Evolutionary conservation across 2,329 filamentous ascomycete genomes (phyloP).

Genomic region (Coniochaeta hoffmannii): DNA sequence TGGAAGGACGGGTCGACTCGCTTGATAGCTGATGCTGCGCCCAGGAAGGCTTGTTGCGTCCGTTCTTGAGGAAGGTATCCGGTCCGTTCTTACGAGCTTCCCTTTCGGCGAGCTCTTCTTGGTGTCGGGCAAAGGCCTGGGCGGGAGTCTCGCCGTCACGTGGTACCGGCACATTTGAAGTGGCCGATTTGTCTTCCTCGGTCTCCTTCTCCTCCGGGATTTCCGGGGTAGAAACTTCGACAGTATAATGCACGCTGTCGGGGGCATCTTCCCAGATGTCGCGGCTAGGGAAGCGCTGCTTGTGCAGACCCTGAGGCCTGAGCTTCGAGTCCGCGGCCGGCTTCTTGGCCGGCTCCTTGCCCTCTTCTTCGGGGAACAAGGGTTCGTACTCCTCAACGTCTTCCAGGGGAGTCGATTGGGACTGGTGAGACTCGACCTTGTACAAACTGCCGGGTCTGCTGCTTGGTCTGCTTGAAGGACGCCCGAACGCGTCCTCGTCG

Average conservation of each 20-base stretch:
- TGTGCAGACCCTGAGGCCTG: constrained; percentile 45
- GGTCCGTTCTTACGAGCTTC: constrained; percentile 32
- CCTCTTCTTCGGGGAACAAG: constrained; percentile 74
- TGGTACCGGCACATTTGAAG: constrained; percentile 17
- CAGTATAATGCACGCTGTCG: constrained; percentile 68
- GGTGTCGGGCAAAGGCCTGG: constrained; percentile 58
- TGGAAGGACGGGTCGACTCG: constrained; percentile 44
- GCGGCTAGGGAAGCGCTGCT: constrained; percentile 79
- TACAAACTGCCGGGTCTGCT: constrained; percentile 60
- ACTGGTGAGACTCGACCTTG: constrained; percentile 45
- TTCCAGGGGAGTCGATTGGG: constrained; percentile 65
- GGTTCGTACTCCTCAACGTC: constrained; percentile 94
- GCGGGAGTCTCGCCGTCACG: constrained; percentile 47
- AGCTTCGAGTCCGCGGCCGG: constrained; percentile 25
- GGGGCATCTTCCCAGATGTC: constrained; percentile 98
- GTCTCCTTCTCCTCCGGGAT: constrained; percentile 25
- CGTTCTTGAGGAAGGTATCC: constrained; percentile 46
- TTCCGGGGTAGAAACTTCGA: constrained; percentile 80
- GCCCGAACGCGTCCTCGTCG: constrained; percentile 26
- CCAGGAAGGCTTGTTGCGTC: constrained; percentile 35
- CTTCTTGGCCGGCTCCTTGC: constrained; percentile 29
- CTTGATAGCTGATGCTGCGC: constrained; percentile 38
- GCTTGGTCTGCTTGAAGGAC: constrained; percentile 27
- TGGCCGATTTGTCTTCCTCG: constrained; percentile 13
- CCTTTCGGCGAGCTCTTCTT: constrained; percentile 57